Conservation (phyloP, 2,329 filamentous ascomycete species). For the Penicillium sp. region DNA sequence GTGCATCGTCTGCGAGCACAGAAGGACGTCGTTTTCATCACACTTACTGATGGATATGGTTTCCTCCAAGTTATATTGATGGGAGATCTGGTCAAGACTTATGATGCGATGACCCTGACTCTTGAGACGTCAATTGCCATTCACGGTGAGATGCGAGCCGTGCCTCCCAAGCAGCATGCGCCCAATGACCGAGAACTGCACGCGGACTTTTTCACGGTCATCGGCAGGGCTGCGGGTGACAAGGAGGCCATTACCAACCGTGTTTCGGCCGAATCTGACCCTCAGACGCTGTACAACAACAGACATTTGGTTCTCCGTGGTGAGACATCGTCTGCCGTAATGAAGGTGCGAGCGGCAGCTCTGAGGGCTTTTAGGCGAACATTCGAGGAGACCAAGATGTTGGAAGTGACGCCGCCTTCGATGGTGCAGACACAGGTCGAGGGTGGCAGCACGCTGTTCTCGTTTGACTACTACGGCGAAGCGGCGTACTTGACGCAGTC, state of each 20-base stretch:
- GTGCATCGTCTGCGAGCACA: slow-evolving; percentile 78
- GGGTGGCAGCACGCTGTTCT: slow-evolving; percentile 86
- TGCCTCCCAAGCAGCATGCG: slow-evolving; percentile 72
- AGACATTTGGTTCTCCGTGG: slow-evolving; percentile 81
- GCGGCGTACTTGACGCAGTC: slow-evolving; percentile 93
- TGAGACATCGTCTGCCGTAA: slow-evolving; percentile 76
- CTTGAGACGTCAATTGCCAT: slow-evolving; percentile 84
- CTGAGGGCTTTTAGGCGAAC: slow-evolving; percentile 75
- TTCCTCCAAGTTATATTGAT: slow-evolving; percentile 80
- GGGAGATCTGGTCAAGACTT: slow-evolving; percentile 82
- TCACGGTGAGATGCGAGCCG: slow-evolving; percentile 75
- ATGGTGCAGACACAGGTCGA: slow-evolving; percentile 95
- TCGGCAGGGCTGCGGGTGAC: slow-evolving; percentile 74
- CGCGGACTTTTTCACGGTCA: slow-evolving; percentile 82
- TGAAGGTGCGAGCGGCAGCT: slow-evolving; percentile 79
- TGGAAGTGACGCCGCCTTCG: slow-evolving; percentile 83
- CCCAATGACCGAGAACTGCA: slow-evolving; percentile 83
- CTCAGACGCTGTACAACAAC: slow-evolving; percentile 72
- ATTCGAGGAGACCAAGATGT: slow-evolving; percentile 71
- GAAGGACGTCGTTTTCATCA: slow-evolving; percentile 82
- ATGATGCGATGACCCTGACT: slow-evolving; percentile 80
- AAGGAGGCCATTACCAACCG: slow-evolving; percentile 89
- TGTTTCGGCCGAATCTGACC: slow-evolving; percentile 64
- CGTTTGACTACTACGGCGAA: slow-evolving; percentile 83
- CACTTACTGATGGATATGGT: slow-evolving; percentile 78